phyloP scores from a whole-genome alignment of 2,329 filamentous ascomycete genomes.

The Byssothecium circinans region DNA sequence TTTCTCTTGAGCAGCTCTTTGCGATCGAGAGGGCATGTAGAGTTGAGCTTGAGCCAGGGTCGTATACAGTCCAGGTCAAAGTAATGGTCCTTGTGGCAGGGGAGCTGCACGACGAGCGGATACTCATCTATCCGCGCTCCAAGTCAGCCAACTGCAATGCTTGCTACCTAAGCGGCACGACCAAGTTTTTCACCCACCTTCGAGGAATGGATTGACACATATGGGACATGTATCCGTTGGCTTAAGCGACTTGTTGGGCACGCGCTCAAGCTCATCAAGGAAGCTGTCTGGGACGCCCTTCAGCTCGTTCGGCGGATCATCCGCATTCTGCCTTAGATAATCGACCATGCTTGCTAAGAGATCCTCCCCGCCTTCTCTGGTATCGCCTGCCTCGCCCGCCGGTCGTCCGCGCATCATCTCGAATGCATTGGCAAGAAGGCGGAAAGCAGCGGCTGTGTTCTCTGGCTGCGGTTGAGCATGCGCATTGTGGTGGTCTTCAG shows the following conservation, averaged over 20 bases:
- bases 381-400: constrained; percentile 27
- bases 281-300: constrained; percentile 65
- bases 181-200: constrained; percentile 46
- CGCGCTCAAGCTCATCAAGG: constrained; percentile 61
- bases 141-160: constrained; percentile 19
- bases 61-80: constrained; percentile 68
- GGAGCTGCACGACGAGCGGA: constrained; percentile 64
- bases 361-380: constrained; percentile 33
- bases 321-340: constrained; percentile 56
- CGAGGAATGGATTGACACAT: constrained; percentile 62
- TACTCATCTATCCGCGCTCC: constrained; percentile 50
- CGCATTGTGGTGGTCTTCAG: constrained; percentile 54
- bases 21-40: constrained; percentile 65
- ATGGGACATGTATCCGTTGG: constrained; percentile 60
- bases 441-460: constrained; percentile 62
- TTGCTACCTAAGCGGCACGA: not conserved
- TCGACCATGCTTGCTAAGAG: constrained; percentile 60
- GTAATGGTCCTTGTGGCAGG: constrained; percentile 63
- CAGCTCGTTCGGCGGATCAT: constrained; percentile 61
- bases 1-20: constrained; percentile 59
- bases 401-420: constrained; percentile 56
- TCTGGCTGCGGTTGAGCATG: constrained; percentile 62
- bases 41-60: constrained; percentile 65
- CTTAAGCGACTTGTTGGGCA: constrained; percentile 59
- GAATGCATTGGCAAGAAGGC: constrained; percentile 63